A percentile compares a stretch with the other conserved stretches of the same genome.
phyloP scores from a whole-genome alignment of 371 early-diverging fungal species.

The Mortierella sp. region DNA sequence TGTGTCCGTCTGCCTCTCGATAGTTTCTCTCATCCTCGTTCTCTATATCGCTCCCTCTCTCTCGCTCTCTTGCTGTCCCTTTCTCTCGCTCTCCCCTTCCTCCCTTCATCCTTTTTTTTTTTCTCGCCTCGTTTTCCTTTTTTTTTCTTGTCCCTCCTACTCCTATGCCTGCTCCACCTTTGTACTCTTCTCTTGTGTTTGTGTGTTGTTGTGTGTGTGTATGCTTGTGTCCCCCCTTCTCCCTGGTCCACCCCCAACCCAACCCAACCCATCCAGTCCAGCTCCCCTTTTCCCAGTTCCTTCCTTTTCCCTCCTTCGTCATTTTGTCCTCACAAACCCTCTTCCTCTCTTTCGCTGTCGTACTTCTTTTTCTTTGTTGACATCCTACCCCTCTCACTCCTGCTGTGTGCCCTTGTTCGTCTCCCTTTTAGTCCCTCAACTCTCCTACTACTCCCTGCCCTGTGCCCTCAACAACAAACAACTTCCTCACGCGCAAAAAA shows the following conservation, averaged over 20 bases:
- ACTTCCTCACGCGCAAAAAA: background rate
- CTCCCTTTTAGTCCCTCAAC: background rate
- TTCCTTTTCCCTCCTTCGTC: background rate
- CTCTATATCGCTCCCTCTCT: no score
- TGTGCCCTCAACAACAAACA: background rate
- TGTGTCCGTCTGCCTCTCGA: background rate
- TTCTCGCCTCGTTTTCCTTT: background rate
- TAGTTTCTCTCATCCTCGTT: background rate
- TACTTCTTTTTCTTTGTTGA: background rate
- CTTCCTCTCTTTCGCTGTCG: background rate
- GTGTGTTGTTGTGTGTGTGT: background rate
- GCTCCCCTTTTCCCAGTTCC: slow-evolving; percentile 1
- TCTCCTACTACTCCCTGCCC: background rate
- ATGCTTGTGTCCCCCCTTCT: background rate
- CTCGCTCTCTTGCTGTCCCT: background rate
- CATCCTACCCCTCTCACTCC: background rate
- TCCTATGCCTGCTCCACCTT: background rate
- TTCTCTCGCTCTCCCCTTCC: background rate
- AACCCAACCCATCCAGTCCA: background rate
- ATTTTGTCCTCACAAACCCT: background rate
- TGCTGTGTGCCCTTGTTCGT: background rate
- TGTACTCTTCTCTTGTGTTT: background rate
- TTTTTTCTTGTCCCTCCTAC: background rate
- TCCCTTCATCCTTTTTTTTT: background rate
- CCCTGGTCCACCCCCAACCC: background rate